Evolutionary conservation across 805 yeast genomes (phyloP), one percentile per base, ranked within the genome.

Genomic region (Cyberlindnera maritima): DNA sequence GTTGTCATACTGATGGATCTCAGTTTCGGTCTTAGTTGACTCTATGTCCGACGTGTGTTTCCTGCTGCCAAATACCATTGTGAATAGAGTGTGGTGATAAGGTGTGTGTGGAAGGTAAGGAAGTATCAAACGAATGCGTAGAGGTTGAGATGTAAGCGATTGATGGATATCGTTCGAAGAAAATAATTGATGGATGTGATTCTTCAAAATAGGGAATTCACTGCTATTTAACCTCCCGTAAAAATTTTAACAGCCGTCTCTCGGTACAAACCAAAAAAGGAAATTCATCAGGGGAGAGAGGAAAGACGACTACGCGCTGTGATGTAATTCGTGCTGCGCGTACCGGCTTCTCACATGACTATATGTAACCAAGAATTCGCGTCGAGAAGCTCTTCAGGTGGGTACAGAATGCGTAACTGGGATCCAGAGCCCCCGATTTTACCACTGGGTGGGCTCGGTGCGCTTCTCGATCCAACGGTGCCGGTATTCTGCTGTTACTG

Each of bases 41-140:
- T 44, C 48, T 6, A 35, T 17, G 20, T 44, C 48, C 9, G 31
- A 6, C 29, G 47, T 36, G 32, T 8, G 20, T 29, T 36, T 43
- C 6, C 19, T 35, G 38, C 23, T 11, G 9, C 25, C 19, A 36
- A 36, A 36, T 14, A 21, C 9, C 36, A 32, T 32, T 10, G 36
- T 17, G 20, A 11, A n/a, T n/a, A n/a, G n/a, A n/a, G n/a, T n/a
- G n/a, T n/a, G n/a, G n/a, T n/a, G n/a, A n/a, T n/a, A n/a, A n/a
- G 4, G 36, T 32, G 20, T 11, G n/a, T 32, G 20, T 11, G 11
- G 11, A 32, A 17, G 36, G n/a, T n/a, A n/a, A n/a, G n/a, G n/a
- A n/a, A n/a, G 32, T 29, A 13, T 29, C 11, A 32, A 15, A 32
- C n/a, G n/a, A 32, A 32, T 32, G 18, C 14, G 11, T 13, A n/a